Base-by-base conservation (phyloP, 768 basidiomycete genomes). In the Tremella fuciformis region DNA sequence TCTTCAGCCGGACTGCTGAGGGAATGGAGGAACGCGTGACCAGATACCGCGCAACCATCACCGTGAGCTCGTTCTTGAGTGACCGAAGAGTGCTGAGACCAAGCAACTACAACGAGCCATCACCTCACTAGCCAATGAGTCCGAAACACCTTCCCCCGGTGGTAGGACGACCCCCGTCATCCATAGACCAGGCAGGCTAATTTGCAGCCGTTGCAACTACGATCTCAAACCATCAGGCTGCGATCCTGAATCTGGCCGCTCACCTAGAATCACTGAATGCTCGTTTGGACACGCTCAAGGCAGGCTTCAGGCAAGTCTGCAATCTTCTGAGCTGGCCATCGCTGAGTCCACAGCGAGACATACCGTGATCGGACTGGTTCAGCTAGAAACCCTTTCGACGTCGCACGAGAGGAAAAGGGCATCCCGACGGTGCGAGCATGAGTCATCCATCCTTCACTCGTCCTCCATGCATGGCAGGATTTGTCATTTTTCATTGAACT, bases 321-420 rank as follows among this genome's bases (percentile, higher is more conserved):
- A 19, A 25, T 15, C 37, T 18, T 2, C 19, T 4, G 11, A 16
- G 13, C 26, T 37, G 11, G 42, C 26, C 29, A 1, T 13, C 13
- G 3, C 3, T 25, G 13, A 29, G 16, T 16, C 9, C 21, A 18
- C 48, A 73, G 71, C n/a, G 57, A 66, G 18, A 59, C 60, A 19
- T 74, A 65, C 50, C 47, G 67, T n/a, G 67, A 67, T 16, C 58
- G 57, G 55, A 69, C 65, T 21, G 54, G 58, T 4, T 66, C 67
- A n/a, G 64, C 71, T 44, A 55, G 72, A 26, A 62, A 65, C 59
- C 72, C 72, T 19, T 74, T 74, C 58, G 67, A 74, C n/a, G 66
- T 74, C 4, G 69, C 69, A 13, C 52, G 71, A 44, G 71, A 73
- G 47, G 65, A 69, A 39, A 63, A 62, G 38, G 69, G 66, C 8